phyloP scores from a whole-genome alignment of 805 yeast genomes.

The Pichia cabralensis region DNA sequence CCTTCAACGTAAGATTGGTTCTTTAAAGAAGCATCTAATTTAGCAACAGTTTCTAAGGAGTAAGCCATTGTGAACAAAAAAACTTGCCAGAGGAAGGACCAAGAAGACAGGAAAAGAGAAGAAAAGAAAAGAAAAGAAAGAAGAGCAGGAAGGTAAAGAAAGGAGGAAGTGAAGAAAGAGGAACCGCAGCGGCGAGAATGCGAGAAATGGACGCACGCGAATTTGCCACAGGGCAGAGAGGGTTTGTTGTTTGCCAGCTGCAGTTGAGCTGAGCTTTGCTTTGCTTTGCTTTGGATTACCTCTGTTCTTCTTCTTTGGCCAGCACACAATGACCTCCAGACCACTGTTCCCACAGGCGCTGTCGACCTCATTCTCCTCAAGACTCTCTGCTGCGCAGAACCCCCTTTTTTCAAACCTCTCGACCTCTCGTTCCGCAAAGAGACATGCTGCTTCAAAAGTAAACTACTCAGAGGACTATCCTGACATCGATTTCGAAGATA shows the following conservation, averaged over 20 bases:
- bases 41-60: slow-evolving; percentile 58
- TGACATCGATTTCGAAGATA: slow-evolving; percentile 46
- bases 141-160: slow-evolving; percentile 43
- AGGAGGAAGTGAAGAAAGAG: slow-evolving; percentile 39
- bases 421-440: slow-evolving; percentile 67
- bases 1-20: slow-evolving; percentile 94
- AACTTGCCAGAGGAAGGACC: slow-evolving; percentile 29
- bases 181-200: no score
- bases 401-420: slow-evolving; percentile 65
- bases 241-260: no score
- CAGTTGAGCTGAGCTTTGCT: no score
- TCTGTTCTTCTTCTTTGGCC: no score
- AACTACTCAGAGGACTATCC: slow-evolving; percentile 77
- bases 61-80: slow-evolving; percentile 58
- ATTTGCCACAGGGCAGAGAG: no score
- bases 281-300: no score
- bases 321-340: no score
- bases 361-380: slow-evolving; percentile 60
- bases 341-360: slow-evolving; percentile 63
- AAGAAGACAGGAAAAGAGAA: neutral
- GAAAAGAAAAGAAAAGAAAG: neutral
- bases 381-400: slow-evolving; percentile 66
- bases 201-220: neutral
- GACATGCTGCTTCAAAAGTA: slow-evolving; percentile 51
- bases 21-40: slow-evolving; percentile 79